Conservation (phyloP, 208 protist species). For the Trichomonas gallinae region DNA sequence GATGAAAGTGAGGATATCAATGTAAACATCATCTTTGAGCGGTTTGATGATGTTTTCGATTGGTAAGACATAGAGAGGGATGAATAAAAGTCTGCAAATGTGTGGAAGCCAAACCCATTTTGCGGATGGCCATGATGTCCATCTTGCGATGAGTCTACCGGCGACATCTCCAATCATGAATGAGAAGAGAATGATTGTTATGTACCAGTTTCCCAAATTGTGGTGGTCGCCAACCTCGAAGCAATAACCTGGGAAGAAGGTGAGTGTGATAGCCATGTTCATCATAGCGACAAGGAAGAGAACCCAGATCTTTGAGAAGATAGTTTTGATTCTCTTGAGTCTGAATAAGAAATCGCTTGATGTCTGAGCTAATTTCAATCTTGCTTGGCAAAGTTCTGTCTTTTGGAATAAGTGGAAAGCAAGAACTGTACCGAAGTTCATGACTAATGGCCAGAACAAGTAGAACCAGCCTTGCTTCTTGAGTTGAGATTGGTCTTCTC, state of each 20-base stretch:
- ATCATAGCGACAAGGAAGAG: neutral
- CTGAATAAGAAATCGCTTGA: neutral
- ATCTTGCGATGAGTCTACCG: neutral
- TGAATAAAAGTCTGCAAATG: neutral
- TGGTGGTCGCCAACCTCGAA: neutral
- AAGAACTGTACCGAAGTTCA: neutral
- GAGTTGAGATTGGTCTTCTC: too few relatives aligned
- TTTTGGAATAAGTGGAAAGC: neutral
- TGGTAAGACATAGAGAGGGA: neutral
- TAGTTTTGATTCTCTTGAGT: neutral
- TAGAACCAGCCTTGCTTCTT: neutral
- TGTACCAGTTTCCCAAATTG: too few relatives aligned
- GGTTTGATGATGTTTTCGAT: neutral
- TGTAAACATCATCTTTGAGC: neutral
- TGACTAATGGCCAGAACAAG: neutral
- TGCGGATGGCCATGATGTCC: neutral
- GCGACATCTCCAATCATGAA: neutral
- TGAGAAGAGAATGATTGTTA: neutral
- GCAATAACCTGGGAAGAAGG: neutral
- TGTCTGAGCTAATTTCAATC: neutral
- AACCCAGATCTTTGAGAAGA: neutral
- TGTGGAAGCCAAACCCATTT: neutral
- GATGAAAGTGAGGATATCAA: neutral
- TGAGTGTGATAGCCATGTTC: neutral
- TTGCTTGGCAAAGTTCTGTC: neutral